These are phyloP conservation scores for Xylariaceae sp. DNA, from an alignment of 2,329 filamentous ascomycete species.

Conservation along the genomic window DNA sequence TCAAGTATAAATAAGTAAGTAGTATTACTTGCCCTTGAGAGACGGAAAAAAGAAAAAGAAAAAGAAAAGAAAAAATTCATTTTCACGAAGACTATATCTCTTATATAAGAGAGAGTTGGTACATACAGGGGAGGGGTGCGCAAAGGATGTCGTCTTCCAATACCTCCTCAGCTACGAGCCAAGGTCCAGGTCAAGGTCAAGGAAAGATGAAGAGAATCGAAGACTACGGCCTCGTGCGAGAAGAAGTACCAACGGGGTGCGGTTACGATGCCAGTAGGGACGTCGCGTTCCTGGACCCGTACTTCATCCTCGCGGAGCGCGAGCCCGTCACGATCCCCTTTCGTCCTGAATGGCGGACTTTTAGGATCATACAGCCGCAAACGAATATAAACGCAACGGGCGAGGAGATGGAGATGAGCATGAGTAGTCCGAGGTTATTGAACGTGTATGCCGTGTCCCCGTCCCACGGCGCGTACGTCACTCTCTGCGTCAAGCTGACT, in stretches of 20 bases:
- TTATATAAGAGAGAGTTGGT: too few species aligned
- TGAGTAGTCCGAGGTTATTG: not conserved
- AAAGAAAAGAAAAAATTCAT: too few species aligned
- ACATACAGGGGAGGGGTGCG: too few species aligned
- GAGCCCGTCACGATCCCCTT: not conserved
- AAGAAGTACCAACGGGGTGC: not conserved
- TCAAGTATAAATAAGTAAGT: too few species aligned
- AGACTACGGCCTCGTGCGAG: slow-evolving; percentile 3
- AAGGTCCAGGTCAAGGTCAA: too few species aligned
- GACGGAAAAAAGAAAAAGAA: too few species aligned
- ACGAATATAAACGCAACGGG: not conserved
- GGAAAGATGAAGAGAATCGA: slow-evolving; percentile 1
- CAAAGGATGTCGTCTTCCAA: too few species aligned
- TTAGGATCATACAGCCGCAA: slow-evolving; percentile 4
- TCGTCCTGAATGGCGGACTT: slow-evolving; percentile 1
- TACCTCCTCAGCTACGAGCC: too few species aligned
- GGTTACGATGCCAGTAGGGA: too few species aligned
- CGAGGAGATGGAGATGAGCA: not conserved
- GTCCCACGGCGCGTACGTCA: slow-evolving; percentile 8
- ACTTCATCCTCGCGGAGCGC: not conserved
- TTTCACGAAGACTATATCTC: too few species aligned
- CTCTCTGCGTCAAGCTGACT: slow-evolving; percentile 7
- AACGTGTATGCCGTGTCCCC: slow-evolving; percentile 10
- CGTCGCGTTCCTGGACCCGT: slow-evolving; percentile 8
- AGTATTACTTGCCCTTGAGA: too few species aligned